Conservation (phyloP, 1,284 basidiomycete species). For the Pseudozyma sp. region DNA sequence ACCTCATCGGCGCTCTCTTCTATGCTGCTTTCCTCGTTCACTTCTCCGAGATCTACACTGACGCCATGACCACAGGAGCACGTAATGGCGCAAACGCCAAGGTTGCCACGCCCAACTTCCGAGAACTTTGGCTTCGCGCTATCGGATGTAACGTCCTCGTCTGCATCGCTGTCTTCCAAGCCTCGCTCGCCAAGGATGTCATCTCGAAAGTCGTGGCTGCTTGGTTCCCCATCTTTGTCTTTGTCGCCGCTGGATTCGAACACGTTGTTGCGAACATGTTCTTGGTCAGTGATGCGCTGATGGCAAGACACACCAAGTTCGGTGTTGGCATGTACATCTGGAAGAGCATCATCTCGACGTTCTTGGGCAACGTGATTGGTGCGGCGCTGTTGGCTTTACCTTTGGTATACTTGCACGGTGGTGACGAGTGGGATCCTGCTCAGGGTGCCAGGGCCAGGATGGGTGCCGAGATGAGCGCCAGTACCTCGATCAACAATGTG, state of each 20-base stretch:
- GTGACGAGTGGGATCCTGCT: conserved; percentile 53
- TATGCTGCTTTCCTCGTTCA: conserved; percentile 75
- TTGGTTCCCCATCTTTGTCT: conserved; percentile 83
- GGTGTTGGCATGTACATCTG: conserved; percentile 75
- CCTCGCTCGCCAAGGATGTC: conserved; percentile 78
- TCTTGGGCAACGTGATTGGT: conserved; percentile 78
- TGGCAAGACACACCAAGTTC: conserved; percentile 56
- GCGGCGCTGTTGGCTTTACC: conserved; percentile 73
- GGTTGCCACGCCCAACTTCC: conserved; percentile 46
- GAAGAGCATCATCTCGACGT: conserved; percentile 78
- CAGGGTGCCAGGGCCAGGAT: conserved; percentile 9
- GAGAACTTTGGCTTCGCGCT: conserved; percentile 78
- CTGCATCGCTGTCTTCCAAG: conserved; percentile 83
- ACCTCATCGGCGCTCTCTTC: conserved; percentile 78
- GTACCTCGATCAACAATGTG: conserved; percentile 22
- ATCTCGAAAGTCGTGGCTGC: conserved; percentile 79
- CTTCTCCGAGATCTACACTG: conserved; percentile 48
- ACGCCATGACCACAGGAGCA: conserved; percentile 40
- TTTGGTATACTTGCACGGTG: conserved; percentile 54
- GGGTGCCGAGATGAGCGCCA: conserved; percentile 12
- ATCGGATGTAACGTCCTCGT: conserved; percentile 85
- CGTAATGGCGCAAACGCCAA: conserved; percentile 41
- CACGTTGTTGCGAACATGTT: conserved; percentile 74
- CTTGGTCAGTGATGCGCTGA: conserved; percentile 77
- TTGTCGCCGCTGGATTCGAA: conserved; percentile 76